Percentiles rank a stretch among this genome's conserved stretches.
phyloP scores from a whole-genome alignment of 345 rosid genomes.

The Eucalyptus viminalis region DNA sequence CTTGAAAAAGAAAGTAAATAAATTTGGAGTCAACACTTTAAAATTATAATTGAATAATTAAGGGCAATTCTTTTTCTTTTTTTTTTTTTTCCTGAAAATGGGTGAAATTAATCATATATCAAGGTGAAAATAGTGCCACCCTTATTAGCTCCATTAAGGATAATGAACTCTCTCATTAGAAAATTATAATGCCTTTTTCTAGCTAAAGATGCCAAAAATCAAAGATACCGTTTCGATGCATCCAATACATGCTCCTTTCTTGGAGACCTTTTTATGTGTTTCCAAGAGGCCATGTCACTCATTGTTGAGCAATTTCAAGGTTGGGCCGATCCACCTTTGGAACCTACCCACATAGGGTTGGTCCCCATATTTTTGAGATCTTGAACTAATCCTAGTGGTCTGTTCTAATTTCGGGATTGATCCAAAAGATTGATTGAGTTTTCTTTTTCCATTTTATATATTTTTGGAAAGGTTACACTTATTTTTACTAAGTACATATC shows the following conservation, averaged over 20 bases:
- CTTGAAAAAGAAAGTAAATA: not conserved
- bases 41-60: not conserved
- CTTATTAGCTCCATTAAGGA: not conserved
- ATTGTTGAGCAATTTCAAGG: not conserved
- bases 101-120: not conserved
- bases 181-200: not conserved
- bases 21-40: not conserved
- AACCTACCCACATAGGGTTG: not conserved
- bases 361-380: not conserved
- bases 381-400: rapidly evolving
- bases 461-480: rapidly evolving
- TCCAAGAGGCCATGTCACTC: rapidly evolving
- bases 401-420: rapidly evolving
- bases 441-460: no score
- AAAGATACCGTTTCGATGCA: rapidly evolving
- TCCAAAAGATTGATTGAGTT: rapidly evolving
- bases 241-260: not conserved
- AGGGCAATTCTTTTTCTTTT: not conserved
- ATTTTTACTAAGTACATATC: not conserved
- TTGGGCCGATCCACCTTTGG: not conserved
- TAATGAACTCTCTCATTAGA: not conserved
- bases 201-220: not conserved
- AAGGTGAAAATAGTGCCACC: not conserved
- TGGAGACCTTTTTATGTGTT: not conserved
- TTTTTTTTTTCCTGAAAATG: rapidly evolving